Evolutionary conservation across 495 filamentous ascomycete genomes (phyloP).

Genomic region (Lasiosphaeria hispida): DNA sequence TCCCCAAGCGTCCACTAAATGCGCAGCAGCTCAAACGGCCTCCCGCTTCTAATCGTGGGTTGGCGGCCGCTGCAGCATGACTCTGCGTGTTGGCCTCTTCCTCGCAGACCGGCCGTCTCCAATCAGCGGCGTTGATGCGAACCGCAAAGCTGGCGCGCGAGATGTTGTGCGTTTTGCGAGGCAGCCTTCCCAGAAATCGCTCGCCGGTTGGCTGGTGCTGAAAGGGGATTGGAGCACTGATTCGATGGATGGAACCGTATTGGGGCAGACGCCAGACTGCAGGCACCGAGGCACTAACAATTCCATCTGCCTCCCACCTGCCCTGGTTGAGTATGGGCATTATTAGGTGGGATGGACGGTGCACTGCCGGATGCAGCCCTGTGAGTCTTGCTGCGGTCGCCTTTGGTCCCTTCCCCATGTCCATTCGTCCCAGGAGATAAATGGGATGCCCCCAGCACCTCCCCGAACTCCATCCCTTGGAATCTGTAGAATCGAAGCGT

Average conservation of each 20-base stretch:
- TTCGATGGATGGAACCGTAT: background rate
- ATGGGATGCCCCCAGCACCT: background rate
- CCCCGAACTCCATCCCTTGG: background rate
- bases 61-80: background rate
- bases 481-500: background rate
- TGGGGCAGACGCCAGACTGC: background rate
- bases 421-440: background rate
- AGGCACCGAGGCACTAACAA: background rate
- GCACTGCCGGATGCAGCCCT: slow-evolving; percentile 10
- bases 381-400: slow-evolving; percentile 10
- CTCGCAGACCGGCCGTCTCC: background rate
- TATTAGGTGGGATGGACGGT: background rate
- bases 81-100: background rate
- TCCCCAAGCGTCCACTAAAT: background rate
- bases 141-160: no score
- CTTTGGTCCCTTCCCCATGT: slow-evolving; percentile 9
- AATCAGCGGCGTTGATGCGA: no score
- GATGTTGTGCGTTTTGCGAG: no score
- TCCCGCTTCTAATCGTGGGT: background rate
- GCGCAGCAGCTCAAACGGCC: slow-evolving; percentile 11
- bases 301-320: background rate
- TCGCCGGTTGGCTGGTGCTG: no score
- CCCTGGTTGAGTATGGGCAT: slow-evolving; percentile 1
- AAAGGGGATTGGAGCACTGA: no score
- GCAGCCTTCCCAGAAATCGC: no score